These are phyloP conservation scores for Tylopilus plumbeoviolaceoides DNA, from an alignment of 768 basidiomycete genomes.

Conservation along the genomic window DNA sequence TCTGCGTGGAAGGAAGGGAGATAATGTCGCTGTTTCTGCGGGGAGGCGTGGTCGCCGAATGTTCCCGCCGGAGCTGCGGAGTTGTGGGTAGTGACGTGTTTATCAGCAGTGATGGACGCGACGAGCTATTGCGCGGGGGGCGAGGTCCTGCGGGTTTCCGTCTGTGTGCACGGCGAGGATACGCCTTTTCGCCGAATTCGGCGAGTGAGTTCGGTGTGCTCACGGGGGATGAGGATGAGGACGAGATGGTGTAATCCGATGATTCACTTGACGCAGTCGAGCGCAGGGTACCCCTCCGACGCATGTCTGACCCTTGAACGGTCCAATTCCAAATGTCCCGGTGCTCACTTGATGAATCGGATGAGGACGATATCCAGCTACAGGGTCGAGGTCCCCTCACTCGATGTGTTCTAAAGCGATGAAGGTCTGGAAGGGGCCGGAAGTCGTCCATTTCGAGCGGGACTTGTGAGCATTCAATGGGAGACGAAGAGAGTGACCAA, in stretches of 20 bases:
- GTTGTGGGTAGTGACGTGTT: constrained; percentile 10
- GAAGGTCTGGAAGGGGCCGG: constrained; percentile 2
- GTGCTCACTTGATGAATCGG: constrained; percentile 13
- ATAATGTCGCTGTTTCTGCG: background rate
- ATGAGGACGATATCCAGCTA: constrained; percentile 20
- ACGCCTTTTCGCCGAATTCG: constrained; percentile 5
- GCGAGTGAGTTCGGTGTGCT: background rate
- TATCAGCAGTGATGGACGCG: constrained; percentile 16
- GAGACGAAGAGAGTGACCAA: background rate
- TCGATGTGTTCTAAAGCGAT: constrained; percentile 12
- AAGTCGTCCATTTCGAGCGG: constrained; percentile 12
- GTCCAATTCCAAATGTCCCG: constrained; percentile 20
- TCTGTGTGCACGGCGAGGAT: constrained; percentile 6
- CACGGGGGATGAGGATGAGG: constrained; percentile 12
- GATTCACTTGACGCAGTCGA: constrained; percentile 16
- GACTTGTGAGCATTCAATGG: background rate
- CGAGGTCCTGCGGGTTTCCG: constrained; percentile 29
- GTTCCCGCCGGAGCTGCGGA: constrained; percentile 6
- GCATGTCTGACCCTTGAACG: constrained; percentile 4
- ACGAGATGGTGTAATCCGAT: constrained; percentile 9
- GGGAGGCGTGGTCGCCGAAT: constrained; percentile 5
- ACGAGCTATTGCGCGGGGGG: constrained; percentile 10
- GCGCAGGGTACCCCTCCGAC: constrained; percentile 13
- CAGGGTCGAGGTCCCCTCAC: constrained; percentile 30
- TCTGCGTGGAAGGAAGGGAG: background rate